Evolutionary conservation across 345 rosid genomes (phyloP).

Genomic region (Acer saccharum): DNA sequence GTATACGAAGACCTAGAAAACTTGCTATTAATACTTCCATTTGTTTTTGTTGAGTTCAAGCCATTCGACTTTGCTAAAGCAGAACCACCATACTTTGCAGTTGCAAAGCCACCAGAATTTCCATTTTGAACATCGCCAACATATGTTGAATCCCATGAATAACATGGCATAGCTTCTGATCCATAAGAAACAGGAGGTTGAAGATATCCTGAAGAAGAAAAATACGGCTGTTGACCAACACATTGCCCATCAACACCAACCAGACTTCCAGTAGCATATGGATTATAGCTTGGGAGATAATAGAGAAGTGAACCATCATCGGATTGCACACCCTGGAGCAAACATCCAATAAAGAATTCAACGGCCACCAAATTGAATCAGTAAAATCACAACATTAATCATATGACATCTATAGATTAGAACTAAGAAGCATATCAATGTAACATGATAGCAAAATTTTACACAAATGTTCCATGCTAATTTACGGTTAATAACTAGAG

Average conservation of each 20-base stretch:
- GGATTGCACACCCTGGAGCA: conserved; percentile 44
- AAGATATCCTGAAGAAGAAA: conserved; percentile 39
- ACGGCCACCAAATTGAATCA: conserved; percentile 20
- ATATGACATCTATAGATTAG: neutral
- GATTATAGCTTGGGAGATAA: conserved; percentile 50
- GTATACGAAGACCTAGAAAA: conserved; percentile 31
- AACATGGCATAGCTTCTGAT: conserved; percentile 44
- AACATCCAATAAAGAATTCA: conserved; percentile 12
- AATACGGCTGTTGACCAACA: conserved; percentile 47
- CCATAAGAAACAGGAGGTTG: conserved; percentile 52
- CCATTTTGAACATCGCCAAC: conserved; percentile 41
- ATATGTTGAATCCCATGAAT: conserved; percentile 51
- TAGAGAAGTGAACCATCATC: conserved; percentile 52
- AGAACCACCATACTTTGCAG: conserved; percentile 33
- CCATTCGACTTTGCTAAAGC: conserved; percentile 29
- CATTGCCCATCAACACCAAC: conserved; percentile 47
- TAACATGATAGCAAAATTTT: neutral
- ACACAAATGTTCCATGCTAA: neutral
- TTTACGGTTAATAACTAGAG: conserved; percentile 8
- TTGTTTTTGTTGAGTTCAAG: conserved; percentile 33
- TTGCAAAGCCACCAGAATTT: conserved; percentile 36
- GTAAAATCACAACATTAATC: neutral
- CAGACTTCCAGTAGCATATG: conserved; percentile 38
- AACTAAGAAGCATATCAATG: neutral
- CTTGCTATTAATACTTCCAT: conserved; percentile 33